Evolutionary conservation across 2,329 filamentous ascomycete genomes (phyloP).

Genomic region (Penicillium sp.): DNA sequence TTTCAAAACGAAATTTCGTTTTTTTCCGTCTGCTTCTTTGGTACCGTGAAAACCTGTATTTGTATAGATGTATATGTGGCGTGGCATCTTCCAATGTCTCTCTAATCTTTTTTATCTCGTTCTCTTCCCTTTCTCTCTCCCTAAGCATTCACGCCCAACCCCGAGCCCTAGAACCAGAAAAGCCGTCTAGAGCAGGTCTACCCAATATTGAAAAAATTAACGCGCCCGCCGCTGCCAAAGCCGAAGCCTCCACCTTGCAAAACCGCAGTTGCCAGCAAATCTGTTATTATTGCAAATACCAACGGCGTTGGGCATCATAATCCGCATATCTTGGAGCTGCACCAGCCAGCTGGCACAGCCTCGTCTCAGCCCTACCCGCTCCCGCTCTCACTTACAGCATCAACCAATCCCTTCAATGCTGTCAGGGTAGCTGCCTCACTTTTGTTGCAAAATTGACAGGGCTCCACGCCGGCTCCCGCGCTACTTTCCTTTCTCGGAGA

Average conservation of each 20-base stretch:
- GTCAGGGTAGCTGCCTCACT: constrained; percentile 18
- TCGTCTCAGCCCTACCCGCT: constrained; percentile 21
- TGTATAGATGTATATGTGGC: constrained; percentile 15
- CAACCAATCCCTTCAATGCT: constrained; percentile 23
- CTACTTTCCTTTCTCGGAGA: constrained; percentile 4
- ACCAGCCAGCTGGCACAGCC: neutral
- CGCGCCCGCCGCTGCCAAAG: neutral
- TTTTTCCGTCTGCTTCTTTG: constrained; percentile 10
- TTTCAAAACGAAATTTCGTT: constrained; percentile 10
- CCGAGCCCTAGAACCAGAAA: neutral
- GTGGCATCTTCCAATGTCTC: constrained; percentile 14
- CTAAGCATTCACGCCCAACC: neutral
- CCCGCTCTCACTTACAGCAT: neutral
- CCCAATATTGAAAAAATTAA: neutral
- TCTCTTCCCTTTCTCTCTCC: constrained; percentile 1
- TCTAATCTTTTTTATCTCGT: constrained; percentile 3
- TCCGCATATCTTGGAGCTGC: constrained; percentile 14
- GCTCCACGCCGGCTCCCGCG: constrained; percentile 8
- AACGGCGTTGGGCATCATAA: constrained; percentile 20
- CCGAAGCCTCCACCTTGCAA: neutral
- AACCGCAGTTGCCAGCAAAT: constrained; percentile 1
- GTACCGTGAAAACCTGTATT: constrained; percentile 17
- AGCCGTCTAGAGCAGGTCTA: neutral
- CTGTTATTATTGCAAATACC: neutral
- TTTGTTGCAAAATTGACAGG: constrained; percentile 14